Percentiles rank a stretch among this genome's conserved stretches.
Conservation (phyloP, 2,329 filamentous ascomycete genomes). For the Ophiostoma ulmi region DNA sequence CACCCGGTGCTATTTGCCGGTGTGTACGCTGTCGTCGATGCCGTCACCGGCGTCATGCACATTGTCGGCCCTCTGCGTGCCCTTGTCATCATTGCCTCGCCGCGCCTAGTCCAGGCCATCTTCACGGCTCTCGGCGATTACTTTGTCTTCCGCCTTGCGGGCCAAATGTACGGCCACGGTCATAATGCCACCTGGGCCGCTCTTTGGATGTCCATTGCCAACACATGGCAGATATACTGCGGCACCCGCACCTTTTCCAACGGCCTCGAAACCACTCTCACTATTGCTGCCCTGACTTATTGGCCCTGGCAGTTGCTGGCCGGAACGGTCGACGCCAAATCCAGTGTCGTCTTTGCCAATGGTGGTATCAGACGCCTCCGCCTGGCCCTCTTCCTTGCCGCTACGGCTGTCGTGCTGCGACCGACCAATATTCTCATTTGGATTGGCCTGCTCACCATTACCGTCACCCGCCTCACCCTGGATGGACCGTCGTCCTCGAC, state of each 20-base stretch:
- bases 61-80: conserved; percentile 54
- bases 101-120: conserved; percentile 69
- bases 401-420: conserved; percentile 75
- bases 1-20: conserved; percentile 83
- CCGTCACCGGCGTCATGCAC: conserved; percentile 50
- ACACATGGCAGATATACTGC: conserved; percentile 95
- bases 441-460: conserved; percentile 55
- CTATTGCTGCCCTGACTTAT: conserved; percentile 68
- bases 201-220: conserved; percentile 66
- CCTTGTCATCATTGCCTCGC: conserved; percentile 64
- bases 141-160: conserved; percentile 79
- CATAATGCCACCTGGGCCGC: conserved; percentile 62
- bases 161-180: conserved; percentile 62
- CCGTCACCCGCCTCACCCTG: conserved; percentile 40
- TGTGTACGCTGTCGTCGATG: conserved; percentile 61
- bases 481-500: conserved; percentile 39
- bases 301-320: conserved; percentile 79
- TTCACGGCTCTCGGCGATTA: conserved; percentile 76
- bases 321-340: conserved; percentile 38
- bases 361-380: conserved; percentile 38
- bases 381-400: conserved; percentile 67
- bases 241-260: conserved; percentile 93
- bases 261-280: conserved; percentile 84
- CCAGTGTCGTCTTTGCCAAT: conserved; percentile 27
- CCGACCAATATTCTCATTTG: conserved; percentile 89